These are phyloP conservation scores for Hygrocybe punicea DNA, from an alignment of 768 basidiomycete species.

Conservation along the genomic window DNA sequence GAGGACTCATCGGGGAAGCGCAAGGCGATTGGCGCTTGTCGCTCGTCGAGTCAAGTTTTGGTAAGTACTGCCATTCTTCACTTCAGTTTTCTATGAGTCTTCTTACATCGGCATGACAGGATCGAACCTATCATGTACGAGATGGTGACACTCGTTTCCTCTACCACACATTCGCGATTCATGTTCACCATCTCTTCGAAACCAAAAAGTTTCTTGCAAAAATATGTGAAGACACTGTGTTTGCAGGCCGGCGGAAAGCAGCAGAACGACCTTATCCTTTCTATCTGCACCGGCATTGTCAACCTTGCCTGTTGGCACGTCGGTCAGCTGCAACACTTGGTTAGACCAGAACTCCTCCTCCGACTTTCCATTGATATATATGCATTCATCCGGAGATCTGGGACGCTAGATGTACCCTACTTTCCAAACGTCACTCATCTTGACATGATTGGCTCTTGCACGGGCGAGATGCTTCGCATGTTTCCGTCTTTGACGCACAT, in stretches of 20 bases:
- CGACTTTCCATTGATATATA: not conserved
- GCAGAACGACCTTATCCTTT: constrained; percentile 22
- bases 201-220: constrained; percentile 35
- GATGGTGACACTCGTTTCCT: constrained; percentile 31
- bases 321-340: not conserved
- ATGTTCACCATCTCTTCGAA: constrained; percentile 33
- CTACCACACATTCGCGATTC: constrained; percentile 30
- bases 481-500: not conserved
- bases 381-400: not conserved
- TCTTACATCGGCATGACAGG: constrained; percentile 23
- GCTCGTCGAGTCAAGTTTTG: too few species aligned
- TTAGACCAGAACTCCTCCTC: not conserved
- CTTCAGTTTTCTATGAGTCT: too few species aligned
- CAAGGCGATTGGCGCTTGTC: too few species aligned
- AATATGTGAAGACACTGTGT: constrained; percentile 38
- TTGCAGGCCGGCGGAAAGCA: constrained; percentile 31
- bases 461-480: not conserved
- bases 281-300: constrained; percentile 35
- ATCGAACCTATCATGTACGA: constrained; percentile 39
- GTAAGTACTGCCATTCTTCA: too few species aligned
- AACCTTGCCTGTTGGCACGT: constrained; percentile 31
- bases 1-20: too few species aligned
- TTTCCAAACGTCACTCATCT: not conserved
- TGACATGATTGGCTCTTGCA: not conserved
- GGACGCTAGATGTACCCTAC: not conserved